Evolutionary conservation across 768 basidiomycete species (phyloP).

Genomic region (Boletellus emodensis): DNA sequence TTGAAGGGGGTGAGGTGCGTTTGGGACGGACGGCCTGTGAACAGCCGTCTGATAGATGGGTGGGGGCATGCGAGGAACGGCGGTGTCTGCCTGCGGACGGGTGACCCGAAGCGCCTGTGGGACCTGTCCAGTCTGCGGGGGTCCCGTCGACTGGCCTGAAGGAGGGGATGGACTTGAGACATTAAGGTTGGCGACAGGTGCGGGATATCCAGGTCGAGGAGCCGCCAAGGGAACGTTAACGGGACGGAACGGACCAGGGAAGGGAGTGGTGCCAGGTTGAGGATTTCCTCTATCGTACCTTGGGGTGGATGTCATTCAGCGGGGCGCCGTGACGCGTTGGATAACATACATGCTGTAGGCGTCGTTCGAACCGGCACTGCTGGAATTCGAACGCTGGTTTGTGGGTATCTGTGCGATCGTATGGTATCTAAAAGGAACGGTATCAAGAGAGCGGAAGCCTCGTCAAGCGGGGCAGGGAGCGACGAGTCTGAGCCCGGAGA

Average conservation of each 20-base stretch:
- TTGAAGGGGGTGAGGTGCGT: constrained; percentile 67
- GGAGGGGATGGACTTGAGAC: constrained; percentile 46
- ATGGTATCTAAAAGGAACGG: constrained; percentile 3
- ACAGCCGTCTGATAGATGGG: constrained; percentile 31
- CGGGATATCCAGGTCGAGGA: constrained; percentile 70
- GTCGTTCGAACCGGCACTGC: constrained; percentile 49
- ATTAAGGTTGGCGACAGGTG: constrained; percentile 63
- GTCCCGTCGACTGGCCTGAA: constrained; percentile 13
- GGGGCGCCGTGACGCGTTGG: constrained; percentile 5
- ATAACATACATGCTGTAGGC: constrained; percentile 63
- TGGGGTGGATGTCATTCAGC: constrained; percentile 6
- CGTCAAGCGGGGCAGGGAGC: constrained; percentile 24
- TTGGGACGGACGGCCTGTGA: constrained; percentile 39
- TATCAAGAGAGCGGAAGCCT: constrained; percentile 32
- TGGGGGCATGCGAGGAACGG: constrained; percentile 26
- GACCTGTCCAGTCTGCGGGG: constrained; percentile 30
- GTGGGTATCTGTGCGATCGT: constrained; percentile 22
- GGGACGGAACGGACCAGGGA: constrained; percentile 35
- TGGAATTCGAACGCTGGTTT: constrained; percentile 37
- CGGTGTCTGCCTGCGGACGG: constrained; percentile 17
- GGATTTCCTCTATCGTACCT: constrained; percentile 62
- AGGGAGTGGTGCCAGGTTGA: constrained; percentile 49
- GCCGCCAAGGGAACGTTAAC: constrained; percentile 51
- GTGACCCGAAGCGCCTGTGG: constrained; percentile 22
- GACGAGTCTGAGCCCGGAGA: constrained; percentile 8